Evolutionary conservation across 164 flowering plant genomes (phyloP).

Genomic region (Macadamia integrifolia): DNA sequence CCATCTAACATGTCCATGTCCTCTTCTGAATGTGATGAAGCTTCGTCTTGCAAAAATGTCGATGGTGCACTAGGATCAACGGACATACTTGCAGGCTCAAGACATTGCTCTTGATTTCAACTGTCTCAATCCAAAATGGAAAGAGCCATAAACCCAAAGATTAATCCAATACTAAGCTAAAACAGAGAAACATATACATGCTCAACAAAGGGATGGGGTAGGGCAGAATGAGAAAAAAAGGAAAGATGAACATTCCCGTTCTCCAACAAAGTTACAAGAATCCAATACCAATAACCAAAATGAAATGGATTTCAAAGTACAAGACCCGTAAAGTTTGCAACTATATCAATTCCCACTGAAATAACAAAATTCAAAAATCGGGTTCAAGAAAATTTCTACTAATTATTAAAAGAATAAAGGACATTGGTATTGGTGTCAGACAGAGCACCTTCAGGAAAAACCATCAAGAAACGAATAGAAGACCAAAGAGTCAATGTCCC

Average conservation of each 20-base stretch:
- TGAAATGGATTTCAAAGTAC: background rate
- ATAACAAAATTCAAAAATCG: too few relatives aligned
- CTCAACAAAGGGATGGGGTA: background rate
- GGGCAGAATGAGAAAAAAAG: background rate
- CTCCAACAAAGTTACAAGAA: background rate
- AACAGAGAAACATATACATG: background rate
- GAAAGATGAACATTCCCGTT: background rate
- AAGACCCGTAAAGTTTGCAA: too few relatives aligned
- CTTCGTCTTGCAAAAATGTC: constrained; percentile 47
- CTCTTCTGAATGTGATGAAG: constrained; percentile 65
- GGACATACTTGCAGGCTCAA: constrained; percentile 36
- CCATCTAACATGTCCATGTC: constrained; percentile 59
- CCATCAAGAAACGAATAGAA: too few relatives aligned
- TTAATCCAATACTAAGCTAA: constrained; percentile 11
- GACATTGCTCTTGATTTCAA: constrained; percentile 17
- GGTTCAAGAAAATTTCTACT: too few relatives aligned
- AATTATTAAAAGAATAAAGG: too few relatives aligned
- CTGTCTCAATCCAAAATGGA: constrained; percentile 22
- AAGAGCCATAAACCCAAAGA: constrained; percentile 14
- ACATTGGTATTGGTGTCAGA: too few relatives aligned
- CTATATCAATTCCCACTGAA: too few relatives aligned
- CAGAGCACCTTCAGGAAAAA: too few relatives aligned
- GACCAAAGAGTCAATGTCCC: too few relatives aligned
- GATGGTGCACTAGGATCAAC: constrained; percentile 32
- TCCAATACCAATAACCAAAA: background rate